Base-by-base conservation (phyloP, 192 early-diverging fungal genomes). In the Paraglomus brasilianum region DNA sequence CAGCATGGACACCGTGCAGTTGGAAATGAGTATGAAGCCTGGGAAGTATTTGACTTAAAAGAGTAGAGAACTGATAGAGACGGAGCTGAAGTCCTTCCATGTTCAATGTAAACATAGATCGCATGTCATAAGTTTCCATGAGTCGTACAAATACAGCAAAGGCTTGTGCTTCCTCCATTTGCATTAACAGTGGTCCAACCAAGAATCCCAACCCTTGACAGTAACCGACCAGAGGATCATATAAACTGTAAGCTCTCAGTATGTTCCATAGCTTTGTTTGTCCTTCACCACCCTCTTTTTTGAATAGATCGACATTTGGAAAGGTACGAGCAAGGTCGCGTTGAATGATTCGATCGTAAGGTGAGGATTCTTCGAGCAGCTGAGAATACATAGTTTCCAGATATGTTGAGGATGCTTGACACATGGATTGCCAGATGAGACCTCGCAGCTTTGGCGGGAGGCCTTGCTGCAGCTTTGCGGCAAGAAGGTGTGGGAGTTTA, bases 151-250 rank as follows among this genome's bases (percentile, higher is more conserved):
- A 90, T 36, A 92, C 90, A 73, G 93, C 94, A 73, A 99, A 99
- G 11, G 95, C 89, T 81, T 96, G 89, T 70, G 89, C 87, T 69
- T 97, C 95, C 38, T 85, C 86, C 96, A 98, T 96, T 91, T 92
- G 72, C 85, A 97, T 83, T 40, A 99, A 77, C 62, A 99, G 71
- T 61, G 93, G 91, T 10, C 95, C 97, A 5, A 95, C 92, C 46
- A 99, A 83, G 73, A 99, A 99, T 5, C 93, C 89, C 38, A 99
- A 85, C 14, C 97, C 97, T 80, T 99, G 97, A 77, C 97, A 99
- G 69, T 99, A 99, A 4, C 97, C 97, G 39, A 99, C 91, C 72
- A 95, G 89, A 14, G 88, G 78, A 73, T 99, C 97, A 74, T 94
- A 99, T 40, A 97, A 75, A 49, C 89, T 91, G 71, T 99, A 99